Conservation (phyloP, 768 basidiomycete species). For the Auricularia auricula-judae region DNA sequence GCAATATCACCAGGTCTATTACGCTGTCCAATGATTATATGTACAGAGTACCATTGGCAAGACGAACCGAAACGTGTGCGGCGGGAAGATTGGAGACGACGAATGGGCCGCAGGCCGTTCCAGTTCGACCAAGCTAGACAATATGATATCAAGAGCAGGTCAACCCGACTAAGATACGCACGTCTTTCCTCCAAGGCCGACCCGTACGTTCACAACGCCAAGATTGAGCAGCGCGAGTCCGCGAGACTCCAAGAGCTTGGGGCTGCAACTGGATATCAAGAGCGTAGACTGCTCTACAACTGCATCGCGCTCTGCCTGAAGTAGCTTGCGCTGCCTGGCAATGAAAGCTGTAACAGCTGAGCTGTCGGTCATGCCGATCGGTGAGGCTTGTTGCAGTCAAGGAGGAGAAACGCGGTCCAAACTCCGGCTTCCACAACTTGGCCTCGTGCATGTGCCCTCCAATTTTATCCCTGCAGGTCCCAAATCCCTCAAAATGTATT, state of each 20-base stretch:
- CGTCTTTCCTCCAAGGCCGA: constrained; percentile 92
- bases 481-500: too few relatives aligned
- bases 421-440: too few relatives aligned
- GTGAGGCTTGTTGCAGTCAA: too few relatives aligned
- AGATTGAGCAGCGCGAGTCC: constrained; percentile 73
- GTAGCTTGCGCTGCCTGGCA: constrained; percentile 51
- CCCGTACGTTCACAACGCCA: constrained; percentile 54
- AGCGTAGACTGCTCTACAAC: constrained; percentile 75
- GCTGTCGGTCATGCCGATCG: too few relatives aligned
- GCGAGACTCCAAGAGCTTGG: constrained; percentile 77
- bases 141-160: constrained; percentile 12
- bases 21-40: not conserved
- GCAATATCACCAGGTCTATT: constrained; percentile 80
- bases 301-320: constrained; percentile 65
- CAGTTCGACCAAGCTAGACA: constrained; percentile 66
- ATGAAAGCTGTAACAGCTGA: constrained; percentile 34
- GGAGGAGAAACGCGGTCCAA: too few relatives aligned
- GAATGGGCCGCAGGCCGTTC: constrained; percentile 78
- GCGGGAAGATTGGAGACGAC: constrained; percentile 56
- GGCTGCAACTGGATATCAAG: constrained; percentile 70
- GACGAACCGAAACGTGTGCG: constrained; percentile 70
- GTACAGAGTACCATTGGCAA: not conserved
- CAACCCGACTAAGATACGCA: constrained; percentile 23
- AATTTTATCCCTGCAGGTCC: too few relatives aligned
- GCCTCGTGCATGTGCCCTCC: too few relatives aligned